Conservation (phyloP, 2,329 filamentous ascomycete species). For the Colletotrichum truncatum region DNA sequence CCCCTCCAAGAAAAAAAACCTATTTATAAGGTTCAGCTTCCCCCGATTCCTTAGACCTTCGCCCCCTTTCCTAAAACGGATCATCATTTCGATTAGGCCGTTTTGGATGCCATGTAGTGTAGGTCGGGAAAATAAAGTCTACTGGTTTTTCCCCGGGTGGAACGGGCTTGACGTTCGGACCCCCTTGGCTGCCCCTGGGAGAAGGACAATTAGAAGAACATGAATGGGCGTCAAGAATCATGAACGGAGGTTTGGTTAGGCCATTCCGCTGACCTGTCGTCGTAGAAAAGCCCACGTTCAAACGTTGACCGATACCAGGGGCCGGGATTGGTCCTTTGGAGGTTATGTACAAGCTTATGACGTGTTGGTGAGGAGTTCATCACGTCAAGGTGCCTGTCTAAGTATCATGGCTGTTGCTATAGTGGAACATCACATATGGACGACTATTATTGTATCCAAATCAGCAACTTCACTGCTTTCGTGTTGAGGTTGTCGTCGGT, state of each 20-base stretch:
- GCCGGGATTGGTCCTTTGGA: not conserved
- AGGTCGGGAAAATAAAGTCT: not conserved
- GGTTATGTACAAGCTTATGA: not conserved
- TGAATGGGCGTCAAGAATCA: not conserved
- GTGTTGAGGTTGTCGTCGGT: too few species aligned
- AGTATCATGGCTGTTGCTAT: not conserved
- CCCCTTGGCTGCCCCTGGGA: not conserved
- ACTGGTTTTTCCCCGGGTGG: not conserved
- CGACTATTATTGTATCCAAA: too few species aligned
- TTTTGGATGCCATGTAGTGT: not conserved
- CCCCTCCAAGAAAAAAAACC: too few species aligned
- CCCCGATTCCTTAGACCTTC: not conserved
- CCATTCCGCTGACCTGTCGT: not conserved
- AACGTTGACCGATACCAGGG: too few species aligned
- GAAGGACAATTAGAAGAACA: not conserved
- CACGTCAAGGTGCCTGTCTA: not conserved
- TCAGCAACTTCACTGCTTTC: not conserved
- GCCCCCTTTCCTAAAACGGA: not conserved
- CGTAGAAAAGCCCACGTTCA: not conserved
- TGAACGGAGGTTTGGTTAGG: not conserved
- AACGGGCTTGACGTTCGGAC: not conserved
- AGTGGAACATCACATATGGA: not conserved
- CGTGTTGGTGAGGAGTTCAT: not conserved
- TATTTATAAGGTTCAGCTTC: conserved; percentile 6
- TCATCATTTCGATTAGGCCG: not conserved